Base-by-base conservation (phyloP, 352 stramenopile species). In the Phytophthora niederhauseri region DNA sequence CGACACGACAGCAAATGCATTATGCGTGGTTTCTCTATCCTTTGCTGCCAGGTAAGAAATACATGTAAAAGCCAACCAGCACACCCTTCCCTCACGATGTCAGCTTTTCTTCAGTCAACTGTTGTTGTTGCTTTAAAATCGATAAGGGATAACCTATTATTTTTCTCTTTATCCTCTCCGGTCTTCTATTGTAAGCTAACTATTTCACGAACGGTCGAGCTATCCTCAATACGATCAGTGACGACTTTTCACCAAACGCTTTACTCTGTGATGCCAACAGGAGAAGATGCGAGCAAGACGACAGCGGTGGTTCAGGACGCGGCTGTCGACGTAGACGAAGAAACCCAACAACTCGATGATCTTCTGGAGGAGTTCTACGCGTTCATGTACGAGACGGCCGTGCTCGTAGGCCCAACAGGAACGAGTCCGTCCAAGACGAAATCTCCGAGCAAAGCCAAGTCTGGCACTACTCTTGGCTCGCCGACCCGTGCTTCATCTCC, bases 311-410 rank as follows among this genome's bases (percentile, higher is more conserved):
- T 15, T 12, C 43, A 67, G 4, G 41, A 59, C 7, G 34, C 11
- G n/a, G 26, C 14, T 12, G 46, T n/a, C 41, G 55, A 69, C 4
- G 43, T 64, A 7, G 55, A 72, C 5, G 59, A 49, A 19, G 70
- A 76, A 9, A 49, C 30, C 8, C 66, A 73, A 11, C 74, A 70
- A 6, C 53, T 80, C 19, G 71, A 80, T 0, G 60, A 78, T 0
- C 63, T 90, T 6, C 56, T 90, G n/a, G 76, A 77, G 2, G 75
- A 73, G 24, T 90, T 92, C 51, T 92, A 92, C 54, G 66, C 74
- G 30, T 78, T 89, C 62, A 90, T 76, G 55, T 91, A 89, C 58
- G 84, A 90, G 57, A 71, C 74, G 11, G 76, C 76, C 2, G 75
- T 90, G 24, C 73, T 90, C 3, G 68, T 87, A 8, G 72, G 53